Conservation (phyloP, 2,329 filamentous ascomycete genomes). For the Fusarium mangiferae region DNA sequence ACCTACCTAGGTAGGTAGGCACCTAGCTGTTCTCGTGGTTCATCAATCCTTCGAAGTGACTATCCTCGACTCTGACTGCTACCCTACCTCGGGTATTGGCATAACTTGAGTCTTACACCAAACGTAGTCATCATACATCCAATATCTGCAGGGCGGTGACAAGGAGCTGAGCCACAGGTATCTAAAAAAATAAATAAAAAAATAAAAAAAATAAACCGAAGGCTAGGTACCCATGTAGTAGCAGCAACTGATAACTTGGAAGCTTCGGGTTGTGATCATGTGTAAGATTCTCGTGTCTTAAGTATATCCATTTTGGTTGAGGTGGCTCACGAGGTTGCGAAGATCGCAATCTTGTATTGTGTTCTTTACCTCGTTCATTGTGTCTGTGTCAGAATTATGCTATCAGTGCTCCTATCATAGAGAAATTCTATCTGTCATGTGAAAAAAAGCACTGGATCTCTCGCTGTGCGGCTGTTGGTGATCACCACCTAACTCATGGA, state of each 20-base stretch:
- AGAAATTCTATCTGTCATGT: background rate
- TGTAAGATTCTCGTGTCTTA: constrained; percentile 19
- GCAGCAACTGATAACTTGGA: background rate
- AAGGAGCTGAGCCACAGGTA: constrained; percentile 11
- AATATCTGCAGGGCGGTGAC: background rate
- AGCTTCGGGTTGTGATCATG: constrained; percentile 13
- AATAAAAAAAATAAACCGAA: background rate
- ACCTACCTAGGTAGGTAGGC: background rate
- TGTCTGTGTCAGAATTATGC: background rate
- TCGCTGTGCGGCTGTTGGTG: background rate
- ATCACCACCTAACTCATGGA: constrained; percentile 22
- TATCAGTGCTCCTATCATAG: background rate
- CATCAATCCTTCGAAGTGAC: background rate
- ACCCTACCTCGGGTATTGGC: background rate
- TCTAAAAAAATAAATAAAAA: background rate
- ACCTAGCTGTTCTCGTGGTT: background rate
- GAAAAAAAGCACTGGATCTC: background rate
- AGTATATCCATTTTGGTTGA: background rate
- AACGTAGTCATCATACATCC: background rate
- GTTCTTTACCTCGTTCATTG: background rate
- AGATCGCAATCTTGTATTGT: background rate
- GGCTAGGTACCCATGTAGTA: background rate
- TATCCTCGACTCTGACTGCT: background rate
- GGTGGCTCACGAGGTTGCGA: constrained; percentile 22
- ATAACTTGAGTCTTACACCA: background rate